Evolutionary conservation across 768 basidiomycete species (phyloP), one percentile per base, ranked within the genome.

Genomic region (Ephemerocybe angulata): DNA sequence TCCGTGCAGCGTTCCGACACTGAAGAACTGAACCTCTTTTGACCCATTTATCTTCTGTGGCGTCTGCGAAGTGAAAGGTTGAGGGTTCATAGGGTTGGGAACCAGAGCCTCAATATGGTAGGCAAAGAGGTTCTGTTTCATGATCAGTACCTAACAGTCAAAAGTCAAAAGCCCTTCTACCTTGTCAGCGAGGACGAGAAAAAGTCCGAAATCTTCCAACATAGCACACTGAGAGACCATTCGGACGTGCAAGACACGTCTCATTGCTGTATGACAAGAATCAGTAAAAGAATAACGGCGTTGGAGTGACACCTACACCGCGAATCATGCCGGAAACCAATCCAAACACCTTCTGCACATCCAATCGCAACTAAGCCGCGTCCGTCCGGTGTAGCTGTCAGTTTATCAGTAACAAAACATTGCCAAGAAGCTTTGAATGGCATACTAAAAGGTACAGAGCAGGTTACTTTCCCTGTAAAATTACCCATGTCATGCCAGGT

Each of bases 101-200:
- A 98, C 94, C 27, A 99, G 80, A 0, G 95, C 94, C 65, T 99
- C 96, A 33, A 99, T 93, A 61, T 94, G 92, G 62, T 95, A 94
- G 2, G 96, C 95, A 58, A 94, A 91, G 11, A 98, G 72, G 7
- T 87, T 85, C 88, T 93, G 47, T 40, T 25, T 30, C 12, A 49
- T 27, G 19, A 35, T 54, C 15, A 52, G 40, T 22, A 54, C 41
- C 25, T n/a, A 17, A 38, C 13, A 22, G 10, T 1, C 21, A 30
- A 13, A 19, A n/a, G n/a, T n/a, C 50, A 11, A 12, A 47, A 13
- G 17, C n/a, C n/a, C n/a, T 24, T 52, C 30, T 50, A 85, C 90
- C 78, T 94, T 95, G 70, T 97, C 93, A 8, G 94, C 92, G 11
- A 98, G 75, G 4, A 98, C 96, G 25, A 98, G 80, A 78, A 99